A percentile compares a stretch with the other conserved stretches of the same genome.
phyloP scores from a whole-genome alignment of 441 rosid genomes.

The Pelargonium cotyledonis region DNA sequence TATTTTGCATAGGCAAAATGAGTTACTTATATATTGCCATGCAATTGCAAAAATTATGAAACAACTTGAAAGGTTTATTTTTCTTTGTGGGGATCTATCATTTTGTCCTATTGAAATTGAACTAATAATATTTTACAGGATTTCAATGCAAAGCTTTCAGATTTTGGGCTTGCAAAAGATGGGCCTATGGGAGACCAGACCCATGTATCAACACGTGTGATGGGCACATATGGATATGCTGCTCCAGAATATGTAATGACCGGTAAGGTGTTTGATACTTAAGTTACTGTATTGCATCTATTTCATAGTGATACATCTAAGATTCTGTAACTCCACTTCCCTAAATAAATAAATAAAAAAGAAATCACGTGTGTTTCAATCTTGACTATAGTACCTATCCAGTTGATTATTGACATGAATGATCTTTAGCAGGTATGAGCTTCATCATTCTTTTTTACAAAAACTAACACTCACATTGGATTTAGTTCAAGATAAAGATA shows the following conservation, averaged over 20 bases:
- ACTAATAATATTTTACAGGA: conserved; percentile 40
- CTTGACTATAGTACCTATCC: background rate
- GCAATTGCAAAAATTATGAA: background rate
- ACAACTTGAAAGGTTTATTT: conserved; percentile 12
- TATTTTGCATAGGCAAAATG: background rate
- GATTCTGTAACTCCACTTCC: conserved; percentile 6
- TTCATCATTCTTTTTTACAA: background rate
- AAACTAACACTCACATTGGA: background rate
- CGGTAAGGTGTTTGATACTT: conserved; percentile 40
- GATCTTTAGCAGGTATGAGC: background rate
- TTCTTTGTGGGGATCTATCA: conserved; percentile 10
- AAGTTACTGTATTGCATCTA: background rate
- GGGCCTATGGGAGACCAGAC: conserved; percentile 99
- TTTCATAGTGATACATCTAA: background rate
- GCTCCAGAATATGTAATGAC: conserved; percentile 99
- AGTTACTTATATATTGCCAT: background rate
- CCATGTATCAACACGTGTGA: conserved; percentile 93
- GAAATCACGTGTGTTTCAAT: background rate
- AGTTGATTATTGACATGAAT: background rate
- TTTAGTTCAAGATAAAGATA: background rate
- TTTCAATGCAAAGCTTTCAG: conserved; percentile 90
- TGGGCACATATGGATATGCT: conserved; percentile 99
- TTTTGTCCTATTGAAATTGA: conserved; percentile 22
- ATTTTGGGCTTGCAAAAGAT: conserved; percentile 96
- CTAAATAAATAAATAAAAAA: background rate